Base-by-base conservation (phyloP, 1,284 basidiomycete genomes). In the Neonothopanus nambi region DNA sequence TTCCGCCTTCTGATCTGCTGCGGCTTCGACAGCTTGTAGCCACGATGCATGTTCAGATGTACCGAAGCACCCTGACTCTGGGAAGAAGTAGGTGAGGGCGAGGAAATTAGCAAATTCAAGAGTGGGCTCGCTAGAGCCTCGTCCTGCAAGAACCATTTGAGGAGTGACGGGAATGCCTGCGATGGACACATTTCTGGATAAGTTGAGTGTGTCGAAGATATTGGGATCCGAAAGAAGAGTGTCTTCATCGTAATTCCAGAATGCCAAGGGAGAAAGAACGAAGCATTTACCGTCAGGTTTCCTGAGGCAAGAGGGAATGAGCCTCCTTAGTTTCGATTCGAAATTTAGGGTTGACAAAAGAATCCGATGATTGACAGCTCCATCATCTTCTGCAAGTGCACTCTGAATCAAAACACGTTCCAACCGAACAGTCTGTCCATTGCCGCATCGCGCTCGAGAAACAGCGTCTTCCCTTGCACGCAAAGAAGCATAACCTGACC, bases 81-180 rank as follows among this genome's bases (percentile, higher is more conserved):
- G 81, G 64, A 93, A 89, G 68, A 89, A 84, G 64, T 89, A 91
- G 0, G 88, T 91, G 53, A 92, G 74, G 11, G 84, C 87, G 18
- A 93, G 77, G 63, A 84, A 89, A 47, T 75, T 78, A 39, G 88
- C 86, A 46, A 79, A 83, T 60, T 88, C 84, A 53, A 85, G 75
- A 48, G 74, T 72, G 12, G 67, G 64, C 46, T 86, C 82, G 54
- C 75, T 72, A 18, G 74, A 76, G 36, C 79, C 80, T 50, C 86
- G 77, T 18, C 86, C 82, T n/a, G 87, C 86, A 44, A 91, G 68
- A 28, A 91, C 86, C 87, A 91, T 91, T 48, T 81, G 75, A 6
- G 86, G 81, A 12, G 79, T 83, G 42, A 91, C 68, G 33, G 79
- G 74, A 39, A 91, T 77, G 20, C 83, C 85, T 47, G 77, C 75